Conservation (phyloP, 2,329 filamentous ascomycete genomes). For the Periconia sp. region DNA sequence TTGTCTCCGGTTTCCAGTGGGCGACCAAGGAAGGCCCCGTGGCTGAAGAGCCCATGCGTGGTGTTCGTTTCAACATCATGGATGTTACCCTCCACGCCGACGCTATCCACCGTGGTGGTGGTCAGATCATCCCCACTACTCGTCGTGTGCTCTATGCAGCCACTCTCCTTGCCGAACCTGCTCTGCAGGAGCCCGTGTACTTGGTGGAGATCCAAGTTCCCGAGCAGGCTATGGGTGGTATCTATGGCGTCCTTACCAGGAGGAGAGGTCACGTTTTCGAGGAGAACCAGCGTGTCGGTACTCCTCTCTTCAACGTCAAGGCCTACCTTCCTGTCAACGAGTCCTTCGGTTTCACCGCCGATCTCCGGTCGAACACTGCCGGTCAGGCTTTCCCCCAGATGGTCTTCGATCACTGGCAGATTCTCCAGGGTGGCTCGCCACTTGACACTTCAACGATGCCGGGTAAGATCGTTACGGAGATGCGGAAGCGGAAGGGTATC, state of each 20-base stretch:
- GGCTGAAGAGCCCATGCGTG: slow-evolving; percentile 97
- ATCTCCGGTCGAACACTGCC: slow-evolving; percentile 90
- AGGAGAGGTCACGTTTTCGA: slow-evolving; percentile 98
- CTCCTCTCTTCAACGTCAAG: slow-evolving; percentile 99
- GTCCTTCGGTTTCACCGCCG: slow-evolving; percentile 98
- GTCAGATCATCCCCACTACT: slow-evolving; percentile 96
- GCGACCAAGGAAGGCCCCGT: slow-evolving; percentile 96
- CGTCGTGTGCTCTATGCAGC: slow-evolving; percentile 97
- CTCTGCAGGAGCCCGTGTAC: slow-evolving; percentile 96
- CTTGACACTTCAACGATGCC: slow-evolving; percentile 83
- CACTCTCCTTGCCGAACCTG: slow-evolving; percentile 86
- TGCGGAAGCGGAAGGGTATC: slow-evolving; percentile 99
- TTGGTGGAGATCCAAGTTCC: slow-evolving; percentile 99
- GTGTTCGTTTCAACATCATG: slow-evolving; percentile 97
- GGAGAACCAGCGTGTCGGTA: slow-evolving; percentile 98
- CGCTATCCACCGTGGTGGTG: slow-evolving; percentile 99
- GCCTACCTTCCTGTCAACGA: slow-evolving; percentile 95
- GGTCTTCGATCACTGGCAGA: slow-evolving; percentile 99
- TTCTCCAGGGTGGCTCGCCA: slow-evolving; percentile 90
- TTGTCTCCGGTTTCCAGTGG: slow-evolving; percentile 99
- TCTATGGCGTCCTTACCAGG: slow-evolving; percentile 98
- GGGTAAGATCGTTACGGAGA: slow-evolving; percentile 81
- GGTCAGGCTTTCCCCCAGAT: slow-evolving; percentile 99
- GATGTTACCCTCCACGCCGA: slow-evolving; percentile 99
- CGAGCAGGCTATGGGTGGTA: slow-evolving; percentile 98